Base-by-base conservation (phyloP, 1,139 yeast genomes). In the Tardiomyces digboiensis region DNA sequence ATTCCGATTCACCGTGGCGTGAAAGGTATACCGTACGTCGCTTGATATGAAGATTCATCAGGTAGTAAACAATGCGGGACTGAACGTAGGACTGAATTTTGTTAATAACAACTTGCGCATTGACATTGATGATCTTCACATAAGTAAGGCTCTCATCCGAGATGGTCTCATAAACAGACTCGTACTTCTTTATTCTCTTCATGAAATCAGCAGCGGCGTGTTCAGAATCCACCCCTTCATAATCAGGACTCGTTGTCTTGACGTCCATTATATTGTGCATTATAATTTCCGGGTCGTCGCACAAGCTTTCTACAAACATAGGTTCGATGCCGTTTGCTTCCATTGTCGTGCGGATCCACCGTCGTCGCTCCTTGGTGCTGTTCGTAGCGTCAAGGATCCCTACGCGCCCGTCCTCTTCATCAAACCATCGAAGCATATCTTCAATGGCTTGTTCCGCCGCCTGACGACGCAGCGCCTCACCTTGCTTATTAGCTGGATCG, bases 1-100 rank as follows among this genome's bases (percentile, higher is more conserved):
- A 91, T 61, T 80, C 82, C 2, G 95, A 83, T 66, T 91, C 98
- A 29, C 98, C 98, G 57, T 91, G 98, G 54, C 98, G 76, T 41
- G 95, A 85, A 44, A 91, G 72, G 89, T 95, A 91, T 50, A 91
- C 88, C 51, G 82, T 76, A 54, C 97, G 75, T 29, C 96, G 95
- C 61, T 86, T 86, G 53, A 88, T 86, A 64, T 89, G 97, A 55
- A 91, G 70, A 58, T 91, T 91, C 96, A 91, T 89, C 41, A 91
- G 87, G 61, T 88, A 91, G 65, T 89, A 91, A 19, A 89, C 97
- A 51, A 91, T 89, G 53, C 97, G 77, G 49, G 94, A 82, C 63
- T 91, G 95, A 57, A 91, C 71, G 60, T 91, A 91, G 29, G 91
- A 80, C 61, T 86, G 89, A 53, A 91, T 88, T 51, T 80, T 74